These are phyloP conservation scores for Claviceps sp. DNA, from an alignment of 2,329 filamentous ascomycete species.

Conservation along the genomic window DNA sequence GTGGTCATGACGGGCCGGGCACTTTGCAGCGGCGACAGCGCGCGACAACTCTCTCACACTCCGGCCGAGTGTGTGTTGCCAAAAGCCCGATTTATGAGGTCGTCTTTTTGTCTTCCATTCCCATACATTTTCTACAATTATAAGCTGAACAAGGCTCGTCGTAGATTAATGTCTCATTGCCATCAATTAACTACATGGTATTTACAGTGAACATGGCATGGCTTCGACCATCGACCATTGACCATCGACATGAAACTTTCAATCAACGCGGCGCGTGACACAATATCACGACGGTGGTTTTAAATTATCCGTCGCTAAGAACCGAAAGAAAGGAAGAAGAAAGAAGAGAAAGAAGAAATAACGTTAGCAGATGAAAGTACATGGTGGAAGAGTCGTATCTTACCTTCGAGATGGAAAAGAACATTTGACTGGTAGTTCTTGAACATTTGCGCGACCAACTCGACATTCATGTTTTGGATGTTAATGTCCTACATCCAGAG, in stretches of 20 bases:
- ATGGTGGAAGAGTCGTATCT: slow-evolving; percentile 7
- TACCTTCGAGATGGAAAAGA: slow-evolving; percentile 92
- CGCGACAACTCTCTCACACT: no score
- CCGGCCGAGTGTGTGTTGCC: no score
- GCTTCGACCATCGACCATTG: background rate
- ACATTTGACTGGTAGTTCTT: slow-evolving; percentile 99
- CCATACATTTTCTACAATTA: background rate
- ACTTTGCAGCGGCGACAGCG: background rate
- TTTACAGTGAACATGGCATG: background rate
- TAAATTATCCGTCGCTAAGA: slow-evolving; percentile 66
- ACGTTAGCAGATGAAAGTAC: slow-evolving; percentile 1
- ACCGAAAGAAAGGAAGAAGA: background rate
- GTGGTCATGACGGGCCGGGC: background rate
- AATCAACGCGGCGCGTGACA: background rate
- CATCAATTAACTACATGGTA: background rate
- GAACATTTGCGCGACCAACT: slow-evolving; percentile 97
- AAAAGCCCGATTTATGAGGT: no score
- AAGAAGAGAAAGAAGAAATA: background rate
- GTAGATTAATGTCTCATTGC: background rate
- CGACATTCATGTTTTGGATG: slow-evolving; percentile 96
- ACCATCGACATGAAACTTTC: background rate
- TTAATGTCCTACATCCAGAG: slow-evolving; percentile 66
- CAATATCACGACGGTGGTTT: slow-evolving; percentile 58
- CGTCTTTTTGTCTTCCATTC: background rate
- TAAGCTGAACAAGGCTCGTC: background rate